These are phyloP conservation scores for Pseudodiploospora longispora DNA, from an alignment of 2,329 filamentous ascomycete genomes.

Conservation along the genomic window DNA sequence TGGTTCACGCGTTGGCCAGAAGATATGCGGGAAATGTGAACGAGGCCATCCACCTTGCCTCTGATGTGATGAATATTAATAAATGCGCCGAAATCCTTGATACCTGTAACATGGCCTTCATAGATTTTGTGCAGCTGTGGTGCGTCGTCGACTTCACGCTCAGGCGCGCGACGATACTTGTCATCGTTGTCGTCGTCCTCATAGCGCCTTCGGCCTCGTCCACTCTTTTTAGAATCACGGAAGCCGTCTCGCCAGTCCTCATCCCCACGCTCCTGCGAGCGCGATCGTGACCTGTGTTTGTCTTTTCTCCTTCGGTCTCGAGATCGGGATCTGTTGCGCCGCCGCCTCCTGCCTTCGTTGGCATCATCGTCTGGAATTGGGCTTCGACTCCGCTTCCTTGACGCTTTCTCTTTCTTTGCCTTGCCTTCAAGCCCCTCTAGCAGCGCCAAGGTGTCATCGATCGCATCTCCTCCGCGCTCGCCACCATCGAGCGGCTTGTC, in stretches of 20 bases:
- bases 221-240: conserved; percentile 22
- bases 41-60: conserved; percentile 85
- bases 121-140: conserved; percentile 84
- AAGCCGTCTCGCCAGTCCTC: conserved; percentile 37
- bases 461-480: conserved; percentile 48
- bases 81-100: conserved; percentile 95
- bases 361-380: conserved; percentile 37
- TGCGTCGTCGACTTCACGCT: conserved; percentile 69
- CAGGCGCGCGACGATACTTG: conserved; percentile 58
- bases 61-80: conserved; percentile 82
- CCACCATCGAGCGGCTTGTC: conserved; percentile 52
- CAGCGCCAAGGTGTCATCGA: conserved; percentile 89
- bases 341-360: conserved; percentile 32
- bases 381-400: conserved; percentile 52
- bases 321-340: conserved; percentile 33
- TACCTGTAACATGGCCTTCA: conserved; percentile 76
- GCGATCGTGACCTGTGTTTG: conserved; percentile 26
- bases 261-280: conserved; percentile 30
- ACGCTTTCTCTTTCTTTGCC: conserved; percentile 38
- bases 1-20: conserved; percentile 83
- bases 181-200: conserved; percentile 40
- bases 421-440: conserved; percentile 79
- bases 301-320: conserved; percentile 27
- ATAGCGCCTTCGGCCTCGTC: conserved; percentile 30
- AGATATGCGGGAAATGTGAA: conserved; percentile 85